phyloP scores from a whole-genome alignment of 2,329 filamentous ascomycete genomes.

The Colletotrichum scovillei region DNA sequence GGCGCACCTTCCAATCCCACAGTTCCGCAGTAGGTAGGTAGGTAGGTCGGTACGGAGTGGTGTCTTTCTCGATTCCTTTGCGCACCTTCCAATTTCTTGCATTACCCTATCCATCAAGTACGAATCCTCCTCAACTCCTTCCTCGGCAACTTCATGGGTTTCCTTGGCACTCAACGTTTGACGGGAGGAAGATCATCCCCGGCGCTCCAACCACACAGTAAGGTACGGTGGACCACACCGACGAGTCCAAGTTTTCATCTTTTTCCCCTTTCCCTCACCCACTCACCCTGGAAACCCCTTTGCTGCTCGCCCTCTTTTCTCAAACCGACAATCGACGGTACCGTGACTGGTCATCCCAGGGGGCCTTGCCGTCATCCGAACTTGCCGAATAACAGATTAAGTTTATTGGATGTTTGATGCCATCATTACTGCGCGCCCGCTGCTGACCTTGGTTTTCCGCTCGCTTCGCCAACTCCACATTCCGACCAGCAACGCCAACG shows the following conservation, averaged over 20 bases:
- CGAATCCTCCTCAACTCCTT: not conserved
- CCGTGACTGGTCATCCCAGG: not conserved
- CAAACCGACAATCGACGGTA: constrained; percentile 9
- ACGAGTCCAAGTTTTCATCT: not conserved
- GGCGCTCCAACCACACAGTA: constrained; percentile 6
- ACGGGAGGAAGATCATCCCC: not conserved
- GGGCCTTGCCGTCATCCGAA: constrained; percentile 28
- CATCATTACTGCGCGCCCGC: constrained; percentile 1
- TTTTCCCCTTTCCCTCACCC: not conserved
- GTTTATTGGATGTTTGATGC: constrained; percentile 30
- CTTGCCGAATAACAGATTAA: constrained; percentile 15
- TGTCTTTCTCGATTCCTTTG: not conserved
- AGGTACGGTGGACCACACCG: not conserved
- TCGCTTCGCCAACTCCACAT: not conserved
- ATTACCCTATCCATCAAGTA: no score
- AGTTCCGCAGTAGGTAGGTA: no score
- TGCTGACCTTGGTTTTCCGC: not conserved
- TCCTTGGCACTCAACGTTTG: constrained; percentile 5
- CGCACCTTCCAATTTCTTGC: not conserved
- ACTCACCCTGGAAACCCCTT: not conserved
- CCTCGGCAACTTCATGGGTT: not conserved
- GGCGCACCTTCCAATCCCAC: not conserved
- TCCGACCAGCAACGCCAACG: not conserved
- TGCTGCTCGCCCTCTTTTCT: constrained; percentile 11
- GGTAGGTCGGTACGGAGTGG: no score